Evolutionary conservation across 2,329 filamentous ascomycete species (phyloP).

Genomic region (Aspergillus ochraceus): DNA sequence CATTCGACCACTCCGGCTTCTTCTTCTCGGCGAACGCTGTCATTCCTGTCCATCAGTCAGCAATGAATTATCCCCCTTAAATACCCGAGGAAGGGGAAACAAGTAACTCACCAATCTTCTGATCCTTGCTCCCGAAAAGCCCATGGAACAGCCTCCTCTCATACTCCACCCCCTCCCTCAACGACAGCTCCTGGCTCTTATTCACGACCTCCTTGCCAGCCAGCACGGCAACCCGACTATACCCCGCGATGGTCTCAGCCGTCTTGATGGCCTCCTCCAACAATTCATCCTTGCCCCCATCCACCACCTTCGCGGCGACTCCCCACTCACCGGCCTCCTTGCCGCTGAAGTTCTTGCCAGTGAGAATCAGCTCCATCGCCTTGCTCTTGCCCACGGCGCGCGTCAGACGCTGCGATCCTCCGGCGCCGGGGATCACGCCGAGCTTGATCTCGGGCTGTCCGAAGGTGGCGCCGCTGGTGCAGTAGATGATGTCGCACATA

Average conservation of each 20-base stretch:
- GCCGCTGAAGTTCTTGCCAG: slow-evolving; percentile 79
- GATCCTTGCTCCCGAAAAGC: slow-evolving; percentile 90
- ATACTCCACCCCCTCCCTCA: slow-evolving; percentile 90
- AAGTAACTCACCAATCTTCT: slow-evolving; percentile 75
- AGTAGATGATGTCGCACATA: slow-evolving; percentile 97
- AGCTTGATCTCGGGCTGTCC: slow-evolving; percentile 97
- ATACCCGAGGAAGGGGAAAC: not conserved
- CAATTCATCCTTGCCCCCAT: slow-evolving; percentile 71
- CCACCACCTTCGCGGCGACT: slow-evolving; percentile 78
- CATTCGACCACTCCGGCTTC: slow-evolving; percentile 86
- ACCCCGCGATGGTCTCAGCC: slow-evolving; percentile 84
- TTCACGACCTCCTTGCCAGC: slow-evolving; percentile 98
- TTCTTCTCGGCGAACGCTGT: slow-evolving; percentile 93
- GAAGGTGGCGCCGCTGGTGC: slow-evolving; percentile 80
- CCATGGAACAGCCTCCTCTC: slow-evolving; percentile 92
- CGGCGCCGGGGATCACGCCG: slow-evolving; percentile 86
- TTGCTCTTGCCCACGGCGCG: slow-evolving; percentile 78
- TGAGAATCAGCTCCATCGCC: slow-evolving; percentile 90
- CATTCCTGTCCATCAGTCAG: slow-evolving; percentile 57
- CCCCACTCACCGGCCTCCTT: slow-evolving; percentile 88
- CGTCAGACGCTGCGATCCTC: slow-evolving; percentile 85
- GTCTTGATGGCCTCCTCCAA: slow-evolving; percentile 79
- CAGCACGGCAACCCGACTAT: slow-evolving; percentile 82
- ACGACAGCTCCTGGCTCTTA: slow-evolving; percentile 88
- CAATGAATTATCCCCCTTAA: not conserved